These are phyloP conservation scores for Penicillium freii DNA, from an alignment of 2,329 filamentous ascomycete species.

Conservation along the genomic window DNA sequence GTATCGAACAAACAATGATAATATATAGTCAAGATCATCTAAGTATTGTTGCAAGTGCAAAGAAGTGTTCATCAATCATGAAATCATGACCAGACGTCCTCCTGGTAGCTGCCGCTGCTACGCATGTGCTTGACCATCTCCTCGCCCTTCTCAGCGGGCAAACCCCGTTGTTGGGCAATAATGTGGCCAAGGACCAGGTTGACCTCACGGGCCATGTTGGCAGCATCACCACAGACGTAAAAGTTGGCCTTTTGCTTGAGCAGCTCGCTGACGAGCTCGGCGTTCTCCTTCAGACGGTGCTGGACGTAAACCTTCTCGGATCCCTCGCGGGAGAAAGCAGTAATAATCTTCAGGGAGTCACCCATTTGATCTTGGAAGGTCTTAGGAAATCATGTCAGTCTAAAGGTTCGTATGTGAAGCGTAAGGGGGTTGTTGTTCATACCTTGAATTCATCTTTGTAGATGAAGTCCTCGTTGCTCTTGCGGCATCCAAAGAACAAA, in stretches of 20 bases:
- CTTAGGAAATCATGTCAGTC: constrained; percentile 50
- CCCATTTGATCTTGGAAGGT: constrained; percentile 79
- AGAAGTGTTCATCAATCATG: constrained; percentile 14
- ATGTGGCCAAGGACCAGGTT: constrained; percentile 85
- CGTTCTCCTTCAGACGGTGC: constrained; percentile 80
- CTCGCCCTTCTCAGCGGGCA: constrained; percentile 84
- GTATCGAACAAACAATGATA: constrained; percentile 16
- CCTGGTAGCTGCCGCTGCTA: constrained; percentile 93
- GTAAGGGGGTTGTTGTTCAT: constrained; percentile 42
- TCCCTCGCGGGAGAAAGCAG: constrained; percentile 89
- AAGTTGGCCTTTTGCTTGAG: constrained; percentile 84
- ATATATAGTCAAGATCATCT: constrained; percentile 30
- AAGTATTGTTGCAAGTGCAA: constrained; percentile 25
- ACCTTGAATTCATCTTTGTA: constrained; percentile 93
- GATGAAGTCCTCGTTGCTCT: constrained; percentile 82
- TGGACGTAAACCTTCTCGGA: constrained; percentile 95
- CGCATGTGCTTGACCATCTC: constrained; percentile 98
- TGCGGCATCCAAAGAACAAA: constrained; percentile 94
- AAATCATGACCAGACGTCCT: constrained; percentile 64
- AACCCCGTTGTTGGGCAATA: constrained; percentile 75
- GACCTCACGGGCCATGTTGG: constrained; percentile 94
- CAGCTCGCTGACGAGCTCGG: constrained; percentile 81
- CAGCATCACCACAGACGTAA: constrained; percentile 96
- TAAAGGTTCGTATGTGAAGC: neutral
- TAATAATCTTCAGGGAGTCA: constrained; percentile 85